Percentiles rank a stretch among this genome's conserved stretches.
Conservation (phyloP, 108 stramenopile species). For the Phaeodactylum tricornutum region DNA sequence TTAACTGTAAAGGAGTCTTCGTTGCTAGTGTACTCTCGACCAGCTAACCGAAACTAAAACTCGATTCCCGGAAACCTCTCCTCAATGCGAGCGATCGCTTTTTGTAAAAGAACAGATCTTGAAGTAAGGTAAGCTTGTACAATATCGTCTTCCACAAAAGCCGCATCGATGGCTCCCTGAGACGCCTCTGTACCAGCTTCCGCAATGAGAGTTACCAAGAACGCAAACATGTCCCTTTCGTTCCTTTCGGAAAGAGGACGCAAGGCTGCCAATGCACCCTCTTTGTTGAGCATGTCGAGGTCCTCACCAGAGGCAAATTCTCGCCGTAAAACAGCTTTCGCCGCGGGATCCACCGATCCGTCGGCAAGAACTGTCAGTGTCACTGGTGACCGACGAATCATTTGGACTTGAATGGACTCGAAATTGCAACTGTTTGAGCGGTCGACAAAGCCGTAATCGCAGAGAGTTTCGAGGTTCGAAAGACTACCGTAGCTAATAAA, state of each 20-base stretch:
- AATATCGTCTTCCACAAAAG: not conserved
- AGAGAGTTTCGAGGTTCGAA: slow-evolving; percentile 57
- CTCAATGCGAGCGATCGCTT: not conserved
- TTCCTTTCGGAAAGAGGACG: slow-evolving; percentile 46
- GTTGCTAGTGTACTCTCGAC: too few species aligned
- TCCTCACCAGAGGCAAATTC: slow-evolving; percentile 34
- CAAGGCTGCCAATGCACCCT: slow-evolving; percentile 14
- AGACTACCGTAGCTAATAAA: slow-evolving; percentile 62
- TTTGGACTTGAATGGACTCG: slow-evolving; percentile 39
- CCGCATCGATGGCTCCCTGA: slow-evolving; percentile 19
- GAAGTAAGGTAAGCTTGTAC: not conserved
- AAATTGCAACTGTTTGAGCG: slow-evolving; percentile 35
- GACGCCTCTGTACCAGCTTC: slow-evolving; percentile 47
- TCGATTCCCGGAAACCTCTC: too few species aligned
- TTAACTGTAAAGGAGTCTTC: too few species aligned
- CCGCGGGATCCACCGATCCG: slow-evolving; percentile 41
- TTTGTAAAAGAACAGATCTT: not conserved
- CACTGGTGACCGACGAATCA: slow-evolving; percentile 39
- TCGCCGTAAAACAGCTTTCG: slow-evolving; percentile 34
- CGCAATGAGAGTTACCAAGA: slow-evolving; percentile 47
- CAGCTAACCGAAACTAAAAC: too few species aligned
- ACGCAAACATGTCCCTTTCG: slow-evolving; percentile 47
- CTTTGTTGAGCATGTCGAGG: slow-evolving; percentile 27
- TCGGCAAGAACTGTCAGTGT: slow-evolving; percentile 31
- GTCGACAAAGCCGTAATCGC: slow-evolving; percentile 61